A percentile compares a stretch with the other conserved stretches of the same genome.
phyloP scores from a whole-genome alignment of 495 filamentous ascomycete species.

The Lasiosphaeria hispida region DNA sequence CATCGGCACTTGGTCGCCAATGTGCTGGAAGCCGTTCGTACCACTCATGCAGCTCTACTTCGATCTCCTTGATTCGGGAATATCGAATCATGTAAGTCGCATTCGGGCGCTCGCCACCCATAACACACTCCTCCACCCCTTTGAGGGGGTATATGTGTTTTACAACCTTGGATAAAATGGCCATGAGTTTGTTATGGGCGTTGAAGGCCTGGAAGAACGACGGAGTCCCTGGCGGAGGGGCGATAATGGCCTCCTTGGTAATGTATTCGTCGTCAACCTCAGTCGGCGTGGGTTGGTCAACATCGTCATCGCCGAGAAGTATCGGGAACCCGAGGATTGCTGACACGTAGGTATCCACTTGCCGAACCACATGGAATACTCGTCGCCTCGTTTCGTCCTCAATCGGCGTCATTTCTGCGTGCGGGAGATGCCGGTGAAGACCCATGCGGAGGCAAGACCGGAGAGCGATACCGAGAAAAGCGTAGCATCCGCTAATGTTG shows the following conservation, averaged over 20 bases:
- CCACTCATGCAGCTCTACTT: conserved; percentile 81
- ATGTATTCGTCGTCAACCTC: conserved; percentile 93
- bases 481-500: conserved; percentile 89
- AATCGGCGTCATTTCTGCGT: conserved; percentile 74
- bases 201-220: conserved; percentile 80
- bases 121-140: conserved; percentile 57
- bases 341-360: conserved; percentile 92
- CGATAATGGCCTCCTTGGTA: conserved; percentile 68
- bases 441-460: conserved; percentile 84
- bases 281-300: conserved; percentile 83
- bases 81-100: conserved; percentile 80
- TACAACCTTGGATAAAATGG: conserved; percentile 79
- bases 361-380: conserved; percentile 86
- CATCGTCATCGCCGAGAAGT: conserved; percentile 81
- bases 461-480: conserved; percentile 86
- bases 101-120: conserved; percentile 35
- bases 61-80: conserved; percentile 84
- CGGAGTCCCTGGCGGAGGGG: conserved; percentile 70
- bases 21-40: conserved; percentile 71
- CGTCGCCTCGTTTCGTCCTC: conserved; percentile 81
- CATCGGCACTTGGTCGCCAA: conserved; percentile 73
- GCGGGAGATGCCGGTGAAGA: conserved; percentile 72
- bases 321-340: conserved; percentile 83
- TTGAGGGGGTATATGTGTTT: conserved; percentile 90
- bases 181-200: conserved; percentile 75